phyloP scores from a whole-genome alignment of 495 filamentous ascomycete genomes.

The Neurospora pannonica region DNA sequence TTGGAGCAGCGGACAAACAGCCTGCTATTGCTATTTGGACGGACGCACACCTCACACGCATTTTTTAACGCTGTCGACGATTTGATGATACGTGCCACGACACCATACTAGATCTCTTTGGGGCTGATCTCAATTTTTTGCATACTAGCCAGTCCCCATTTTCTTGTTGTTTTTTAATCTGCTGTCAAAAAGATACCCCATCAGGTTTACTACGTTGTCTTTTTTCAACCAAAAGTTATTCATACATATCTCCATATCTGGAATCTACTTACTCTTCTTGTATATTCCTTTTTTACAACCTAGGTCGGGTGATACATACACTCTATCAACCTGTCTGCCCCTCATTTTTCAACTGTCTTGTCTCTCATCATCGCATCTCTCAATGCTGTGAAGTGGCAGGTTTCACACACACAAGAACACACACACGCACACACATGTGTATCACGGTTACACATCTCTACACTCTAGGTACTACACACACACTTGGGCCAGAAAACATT shows the following conservation, averaged over 20 bases:
- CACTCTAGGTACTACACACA: neutral
- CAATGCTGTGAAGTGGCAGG: neutral
- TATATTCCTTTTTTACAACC: neutral
- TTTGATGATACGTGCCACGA: neutral
- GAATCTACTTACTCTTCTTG: neutral
- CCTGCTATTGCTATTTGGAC: neutral
- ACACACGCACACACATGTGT: neutral
- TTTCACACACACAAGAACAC: neutral
- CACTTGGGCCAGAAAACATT: neutral
- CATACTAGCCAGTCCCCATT: neutral
- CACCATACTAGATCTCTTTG: neutral
- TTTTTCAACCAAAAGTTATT: neutral
- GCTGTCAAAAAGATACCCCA: slow-evolving; percentile 17
- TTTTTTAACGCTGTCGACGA: neutral
- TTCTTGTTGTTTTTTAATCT: neutral
- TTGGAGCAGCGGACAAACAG: neutral
- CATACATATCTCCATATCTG: neutral
- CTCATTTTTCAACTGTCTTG: neutral
- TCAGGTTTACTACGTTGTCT: neutral
- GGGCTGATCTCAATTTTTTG: neutral
- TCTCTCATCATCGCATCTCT: neutral
- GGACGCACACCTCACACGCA: neutral
- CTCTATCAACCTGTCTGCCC: neutral
- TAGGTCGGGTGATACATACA: neutral
- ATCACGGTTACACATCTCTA: neutral